Evolutionary conservation across 2,329 filamentous ascomycete species (phyloP).

Genomic region (Fusarium sp.): DNA sequence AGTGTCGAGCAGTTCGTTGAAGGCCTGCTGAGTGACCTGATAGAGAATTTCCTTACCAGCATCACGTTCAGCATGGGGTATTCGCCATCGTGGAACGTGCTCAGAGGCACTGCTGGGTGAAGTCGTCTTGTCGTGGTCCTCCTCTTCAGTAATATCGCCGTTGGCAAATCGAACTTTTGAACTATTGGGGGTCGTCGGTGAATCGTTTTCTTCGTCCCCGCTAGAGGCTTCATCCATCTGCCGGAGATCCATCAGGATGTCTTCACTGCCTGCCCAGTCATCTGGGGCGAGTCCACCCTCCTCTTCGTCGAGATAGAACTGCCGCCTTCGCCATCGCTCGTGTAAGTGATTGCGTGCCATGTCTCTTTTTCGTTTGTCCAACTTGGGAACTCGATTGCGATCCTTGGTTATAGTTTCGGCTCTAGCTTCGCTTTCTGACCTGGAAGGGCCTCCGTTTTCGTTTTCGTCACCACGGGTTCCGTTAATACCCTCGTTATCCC

Average conservation of each 20-base stretch:
- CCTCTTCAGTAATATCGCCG: constrained; percentile 78
- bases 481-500: constrained; percentile 45
- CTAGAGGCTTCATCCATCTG: constrained; percentile 61
- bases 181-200: constrained; percentile 77
- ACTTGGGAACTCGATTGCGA: constrained; percentile 55
- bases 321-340: constrained; percentile 81
- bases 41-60: constrained; percentile 91
- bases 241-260: constrained; percentile 62
- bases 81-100: constrained; percentile 83
- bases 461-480: constrained; percentile 46
- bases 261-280: constrained; percentile 74
- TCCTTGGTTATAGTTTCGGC: constrained; percentile 56
- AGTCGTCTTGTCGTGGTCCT: constrained; percentile 78
- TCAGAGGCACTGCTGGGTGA: constrained; percentile 81
- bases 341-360: constrained; percentile 70
- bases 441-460: constrained; percentile 51
- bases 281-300: constrained; percentile 78
- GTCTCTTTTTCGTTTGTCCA: constrained; percentile 58
- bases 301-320: constrained; percentile 89
- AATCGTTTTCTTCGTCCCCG: constrained; percentile 57
- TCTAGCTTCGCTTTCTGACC: constrained; percentile 60
- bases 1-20: constrained; percentile 91
- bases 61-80: constrained; percentile 85
- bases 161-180: constrained; percentile 86
- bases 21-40: constrained; percentile 88